A percentile compares a stretch with the other conserved stretches of the same genome.
These are phyloP conservation scores for Amanita jacksonii DNA, from an alignment of 768 basidiomycete genomes.

Conservation along the genomic window DNA sequence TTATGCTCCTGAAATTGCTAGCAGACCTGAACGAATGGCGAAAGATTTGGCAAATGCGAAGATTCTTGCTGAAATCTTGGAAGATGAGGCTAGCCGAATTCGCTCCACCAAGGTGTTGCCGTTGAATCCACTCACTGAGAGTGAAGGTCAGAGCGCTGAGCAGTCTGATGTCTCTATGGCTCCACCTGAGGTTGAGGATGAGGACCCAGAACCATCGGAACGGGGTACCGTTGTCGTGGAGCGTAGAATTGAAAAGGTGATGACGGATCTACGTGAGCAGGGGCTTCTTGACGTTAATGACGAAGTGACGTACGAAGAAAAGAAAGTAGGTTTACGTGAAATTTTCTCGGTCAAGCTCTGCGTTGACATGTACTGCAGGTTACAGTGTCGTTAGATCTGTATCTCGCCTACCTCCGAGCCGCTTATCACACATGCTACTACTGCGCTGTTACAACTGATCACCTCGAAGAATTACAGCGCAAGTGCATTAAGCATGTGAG, in stretches of 20 bases:
- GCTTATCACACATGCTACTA: slow-evolving; percentile 97
- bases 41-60: slow-evolving; percentile 77
- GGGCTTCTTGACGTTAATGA: slow-evolving; percentile 49
- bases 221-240: slow-evolving; percentile 75
- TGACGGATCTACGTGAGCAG: slow-evolving; percentile 61
- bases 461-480: slow-evolving; percentile 89
- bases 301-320: slow-evolving; percentile 55
- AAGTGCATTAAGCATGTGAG: slow-evolving; percentile 91
- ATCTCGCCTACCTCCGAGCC: slow-evolving; percentile 85
- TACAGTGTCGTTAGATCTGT: slow-evolving; percentile 80
- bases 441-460: slow-evolving; percentile 87
- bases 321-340: slow-evolving; percentile 46
- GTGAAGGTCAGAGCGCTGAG: slow-evolving; percentile 16
- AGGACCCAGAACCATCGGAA: slow-evolving; percentile 49
- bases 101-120: slow-evolving; percentile 32
- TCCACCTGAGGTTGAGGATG: slow-evolving; percentile 27
- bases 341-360: slow-evolving; percentile 7
- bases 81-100: slow-evolving; percentile 54
- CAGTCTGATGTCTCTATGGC: slow-evolving; percentile 17
- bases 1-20: slow-evolving; percentile 75
- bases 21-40: slow-evolving; percentile 66
- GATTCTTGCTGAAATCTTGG: slow-evolving; percentile 60
- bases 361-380: slow-evolving; percentile 36
- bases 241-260: slow-evolving; percentile 67
- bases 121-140: slow-evolving; percentile 17